Evolutionary conservation across 2,329 filamentous ascomycete species (phyloP).

Genomic region (Aspergillus phoenicis): DNA sequence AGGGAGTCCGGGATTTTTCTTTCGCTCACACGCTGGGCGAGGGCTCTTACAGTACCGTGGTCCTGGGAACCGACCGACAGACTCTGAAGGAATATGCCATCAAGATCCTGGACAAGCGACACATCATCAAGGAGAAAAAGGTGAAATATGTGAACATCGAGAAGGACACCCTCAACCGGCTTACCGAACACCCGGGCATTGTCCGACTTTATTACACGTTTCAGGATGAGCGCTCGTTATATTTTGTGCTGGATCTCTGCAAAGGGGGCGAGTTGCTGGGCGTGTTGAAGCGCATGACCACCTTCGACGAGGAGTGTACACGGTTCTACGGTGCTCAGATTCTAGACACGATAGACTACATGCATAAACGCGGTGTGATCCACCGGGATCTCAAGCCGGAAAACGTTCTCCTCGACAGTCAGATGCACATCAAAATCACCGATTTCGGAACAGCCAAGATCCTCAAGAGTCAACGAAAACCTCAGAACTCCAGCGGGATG

Average conservation of each 20-base stretch:
- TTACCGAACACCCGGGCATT: conserved; percentile 95
- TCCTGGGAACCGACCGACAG: conserved; percentile 88
- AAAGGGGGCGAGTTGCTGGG: conserved; percentile 89
- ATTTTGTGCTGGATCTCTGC: conserved; percentile 94
- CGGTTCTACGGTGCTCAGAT: conserved; percentile 95
- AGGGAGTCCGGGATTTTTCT: conserved; percentile 94
- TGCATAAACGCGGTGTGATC: conserved; percentile 95
- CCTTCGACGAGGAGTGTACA: conserved; percentile 93
- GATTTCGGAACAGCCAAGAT: conserved; percentile 99
- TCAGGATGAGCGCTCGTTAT: conserved; percentile 92
- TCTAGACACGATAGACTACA: conserved; percentile 93
- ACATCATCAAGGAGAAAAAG: conserved; percentile 99
- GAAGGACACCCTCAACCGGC: conserved; percentile 92
- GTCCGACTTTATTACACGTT: conserved; percentile 98
- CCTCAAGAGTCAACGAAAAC: conserved; percentile 59
- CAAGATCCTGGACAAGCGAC: conserved; percentile 96
- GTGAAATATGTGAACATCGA: conserved; percentile 99
- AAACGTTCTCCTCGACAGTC: conserved; percentile 90
- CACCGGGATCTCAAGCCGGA: conserved; percentile 96
- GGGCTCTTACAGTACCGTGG: conserved; percentile 95
- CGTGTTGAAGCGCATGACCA: conserved; percentile 89
- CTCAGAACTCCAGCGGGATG: conserved; percentile 50
- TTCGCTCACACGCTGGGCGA: conserved; percentile 91
- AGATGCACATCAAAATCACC: conserved; percentile 98
- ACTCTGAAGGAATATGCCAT: conserved; percentile 96